Evolutionary conservation across 2,329 filamentous ascomycete genomes (phyloP).

Genomic region (Fusarium ambrosium): DNA sequence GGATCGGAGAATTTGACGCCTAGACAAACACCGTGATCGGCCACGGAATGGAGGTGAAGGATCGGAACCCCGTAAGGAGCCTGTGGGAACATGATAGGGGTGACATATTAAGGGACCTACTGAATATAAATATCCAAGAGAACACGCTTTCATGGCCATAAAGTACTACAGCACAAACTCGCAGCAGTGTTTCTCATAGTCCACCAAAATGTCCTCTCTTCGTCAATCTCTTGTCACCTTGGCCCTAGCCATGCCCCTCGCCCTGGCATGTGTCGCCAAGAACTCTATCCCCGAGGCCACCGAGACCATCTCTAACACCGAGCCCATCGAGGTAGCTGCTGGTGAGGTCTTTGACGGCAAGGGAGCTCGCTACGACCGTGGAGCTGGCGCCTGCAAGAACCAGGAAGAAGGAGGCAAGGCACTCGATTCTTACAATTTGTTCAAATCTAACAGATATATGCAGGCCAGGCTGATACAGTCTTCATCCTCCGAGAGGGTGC

Average conservation of each 20-base stretch:
- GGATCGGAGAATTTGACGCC: neutral
- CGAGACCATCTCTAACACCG: constrained; percentile 38
- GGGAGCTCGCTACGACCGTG: constrained; percentile 52
- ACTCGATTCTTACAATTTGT: accelerated
- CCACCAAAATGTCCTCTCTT: neutral
- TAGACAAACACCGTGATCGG: constrained; percentile 1
- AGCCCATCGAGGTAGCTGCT: constrained; percentile 46
- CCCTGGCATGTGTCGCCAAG: constrained; percentile 47
- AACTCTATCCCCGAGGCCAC: constrained; percentile 46
- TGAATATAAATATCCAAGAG: neutral
- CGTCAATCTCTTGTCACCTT: constrained; percentile 3
- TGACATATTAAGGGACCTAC: neutral
- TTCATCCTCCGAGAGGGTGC: constrained; percentile 36
- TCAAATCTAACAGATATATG: neutral
- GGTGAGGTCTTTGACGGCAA: constrained; percentile 48
- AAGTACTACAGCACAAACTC: neutral
- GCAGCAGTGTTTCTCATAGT: neutral
- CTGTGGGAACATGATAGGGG: neutral
- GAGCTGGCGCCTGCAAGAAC: constrained; percentile 52
- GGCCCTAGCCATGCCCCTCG: constrained; percentile 31
- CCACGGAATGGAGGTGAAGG: neutral
- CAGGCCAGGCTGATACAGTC: constrained; percentile 21
- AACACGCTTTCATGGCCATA: neutral
- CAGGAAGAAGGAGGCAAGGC: constrained; percentile 53
- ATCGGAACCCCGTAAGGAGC: neutral